Evolutionary conservation across 805 yeast species (phyloP), one percentile per base, ranked within the genome.

Genomic region (Lipomyces kockii): DNA sequence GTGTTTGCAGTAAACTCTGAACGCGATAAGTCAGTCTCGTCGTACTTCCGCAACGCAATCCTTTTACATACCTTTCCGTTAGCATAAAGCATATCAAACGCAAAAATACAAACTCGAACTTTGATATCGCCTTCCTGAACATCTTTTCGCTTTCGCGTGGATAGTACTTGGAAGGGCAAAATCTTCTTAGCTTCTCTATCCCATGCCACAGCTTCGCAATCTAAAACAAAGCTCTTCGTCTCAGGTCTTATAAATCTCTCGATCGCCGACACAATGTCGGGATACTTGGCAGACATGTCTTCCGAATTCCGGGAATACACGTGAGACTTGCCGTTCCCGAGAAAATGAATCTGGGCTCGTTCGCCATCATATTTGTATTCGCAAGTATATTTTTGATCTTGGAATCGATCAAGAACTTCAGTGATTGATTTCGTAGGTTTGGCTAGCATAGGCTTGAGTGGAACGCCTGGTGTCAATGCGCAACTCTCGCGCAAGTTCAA

Each of bases 131-230:
- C 88, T 62, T 89, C 88, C 64, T 90, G 88, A 5, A 95, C 99
- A 73, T 89, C 97, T 77, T 95, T 95, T 62, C 98, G 85, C 79
- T 95, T 95, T 77, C 99, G 86, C 0, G 99, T 95, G 0, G 97
- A 89, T 61, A 95, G 80, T 0, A 92, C 89, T 78, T 95, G 99
- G 79, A 95, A 95, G 0, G 99, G 99, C 65, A 95, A 80, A 65
- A 95, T 94, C 77, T 89, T 90, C n/a, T 86, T 78, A 27, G 84
- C 82, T 62, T 84, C 89, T 64, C 88, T 82, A 78, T 94, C 97
- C 97, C 97, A 95, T 0, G 99, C 99, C 8, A 95, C 99, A 7
- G 97, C 97, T 79, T 95, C 99, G 79, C 97, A 90, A 77, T 95
- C 99, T 66, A 95, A 78, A 66, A 95, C 92, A 77, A 94, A 82